Conservation (phyloP, 805 yeast genomes). For the Novakomyces olei region DNA sequence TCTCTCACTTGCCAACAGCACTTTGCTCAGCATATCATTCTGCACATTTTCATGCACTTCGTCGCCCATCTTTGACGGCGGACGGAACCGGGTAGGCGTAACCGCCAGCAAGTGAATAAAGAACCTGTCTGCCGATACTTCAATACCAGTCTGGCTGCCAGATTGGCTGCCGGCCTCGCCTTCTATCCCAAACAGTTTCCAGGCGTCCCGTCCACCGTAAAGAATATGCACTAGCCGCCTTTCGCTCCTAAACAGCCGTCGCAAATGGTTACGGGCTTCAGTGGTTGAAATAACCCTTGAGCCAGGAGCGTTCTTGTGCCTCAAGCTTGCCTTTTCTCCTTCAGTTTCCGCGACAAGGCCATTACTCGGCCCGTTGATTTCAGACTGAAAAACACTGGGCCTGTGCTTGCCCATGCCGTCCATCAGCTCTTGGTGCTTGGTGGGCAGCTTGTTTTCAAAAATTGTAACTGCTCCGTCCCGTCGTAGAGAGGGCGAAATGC, state of each 20-base stretch:
- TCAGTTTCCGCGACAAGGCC: slow-evolving; percentile 14
- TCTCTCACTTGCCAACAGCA: slow-evolving; percentile 54
- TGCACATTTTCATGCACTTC: slow-evolving; percentile 87
- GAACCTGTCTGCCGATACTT: slow-evolving; percentile 52
- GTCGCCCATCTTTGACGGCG: slow-evolving; percentile 93
- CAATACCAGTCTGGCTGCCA: slow-evolving; percentile 67
- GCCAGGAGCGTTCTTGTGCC: slow-evolving; percentile 31
- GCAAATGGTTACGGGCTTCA: slow-evolving; percentile 61
- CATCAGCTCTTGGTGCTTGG: slow-evolving; percentile 62
- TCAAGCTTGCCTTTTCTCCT: slow-evolving; percentile 22
- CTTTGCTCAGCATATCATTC: slow-evolving; percentile 64
- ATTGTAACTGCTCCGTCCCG: slow-evolving; percentile 87
- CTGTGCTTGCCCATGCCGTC: slow-evolving; percentile 58
- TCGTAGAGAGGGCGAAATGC: slow-evolving; percentile 70
- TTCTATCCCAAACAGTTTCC: too few relatives aligned
- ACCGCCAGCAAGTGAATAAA: slow-evolving; percentile 75
- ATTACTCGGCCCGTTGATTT: slow-evolving; percentile 11
- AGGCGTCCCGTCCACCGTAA: slow-evolving; percentile 26
- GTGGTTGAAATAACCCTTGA: slow-evolving; percentile 61
- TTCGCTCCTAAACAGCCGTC: slow-evolving; percentile 56
- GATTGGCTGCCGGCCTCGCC: not conserved
- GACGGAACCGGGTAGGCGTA: slow-evolving; percentile 89
- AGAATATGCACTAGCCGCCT: slow-evolving; percentile 42
- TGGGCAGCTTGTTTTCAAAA: slow-evolving; percentile 67
- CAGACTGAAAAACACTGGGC: slow-evolving; percentile 39